A percentile compares a stretch with the other conserved stretches of the same genome.
Conservation (phyloP, 2,329 filamentous ascomycete genomes). For the Coniella vitis region DNA sequence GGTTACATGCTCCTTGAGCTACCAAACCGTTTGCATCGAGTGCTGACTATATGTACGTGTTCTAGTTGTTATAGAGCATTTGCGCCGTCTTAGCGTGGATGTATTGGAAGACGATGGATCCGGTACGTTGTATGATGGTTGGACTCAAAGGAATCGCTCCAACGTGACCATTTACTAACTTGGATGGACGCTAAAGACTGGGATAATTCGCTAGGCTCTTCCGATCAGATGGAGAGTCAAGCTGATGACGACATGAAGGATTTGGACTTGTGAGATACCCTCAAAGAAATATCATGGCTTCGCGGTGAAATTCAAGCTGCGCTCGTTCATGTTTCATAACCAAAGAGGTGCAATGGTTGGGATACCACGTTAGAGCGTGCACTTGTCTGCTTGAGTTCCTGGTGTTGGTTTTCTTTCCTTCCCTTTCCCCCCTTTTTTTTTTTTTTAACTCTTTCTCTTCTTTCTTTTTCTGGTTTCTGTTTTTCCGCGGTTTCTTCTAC, state of each 20-base stretch:
- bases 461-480: too few species aligned
- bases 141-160: constrained; percentile 1
- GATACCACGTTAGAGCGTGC: too few species aligned
- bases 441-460: not conserved
- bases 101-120: constrained; percentile 53
- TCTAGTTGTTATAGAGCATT: constrained; percentile 36
- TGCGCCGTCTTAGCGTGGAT: constrained; percentile 49
- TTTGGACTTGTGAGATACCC: constrained; percentile 5
- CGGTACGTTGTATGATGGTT: constrained; percentile 42
- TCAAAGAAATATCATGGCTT: not conserved
- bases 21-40: not conserved
- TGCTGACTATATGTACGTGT: not conserved
- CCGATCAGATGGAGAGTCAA: constrained; percentile 46
- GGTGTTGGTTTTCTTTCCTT: too few species aligned
- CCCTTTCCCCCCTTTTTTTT: too few species aligned
- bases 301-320: not conserved
- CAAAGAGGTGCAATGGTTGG: too few species aligned
- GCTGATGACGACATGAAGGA: constrained; percentile 37
- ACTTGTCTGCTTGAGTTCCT: too few species aligned
- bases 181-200: constrained; percentile 35
- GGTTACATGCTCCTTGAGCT: constrained; percentile 16
- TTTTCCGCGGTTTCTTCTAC: too few species aligned
- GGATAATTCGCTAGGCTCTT: constrained; percentile 48
- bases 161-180: constrained; percentile 9
- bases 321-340: not conserved